Evolutionary conservation across 805 yeast species (phyloP).

Genomic region (Metschnikowia lunata): DNA sequence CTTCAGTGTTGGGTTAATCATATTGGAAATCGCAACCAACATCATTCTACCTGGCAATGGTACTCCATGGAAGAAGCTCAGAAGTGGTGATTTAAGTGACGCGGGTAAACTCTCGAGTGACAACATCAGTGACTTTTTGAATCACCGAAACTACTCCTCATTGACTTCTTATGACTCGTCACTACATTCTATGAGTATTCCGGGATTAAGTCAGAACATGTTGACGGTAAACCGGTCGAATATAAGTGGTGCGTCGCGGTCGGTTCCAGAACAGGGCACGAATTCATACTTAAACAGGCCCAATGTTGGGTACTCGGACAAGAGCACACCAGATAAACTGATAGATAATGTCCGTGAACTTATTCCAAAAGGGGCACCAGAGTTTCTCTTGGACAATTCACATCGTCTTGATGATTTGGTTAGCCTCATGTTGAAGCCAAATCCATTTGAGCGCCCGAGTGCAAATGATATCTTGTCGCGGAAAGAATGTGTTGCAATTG

Average conservation of each 20-base stretch:
- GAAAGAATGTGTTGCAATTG: constrained; percentile 74
- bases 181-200: constrained; percentile 15
- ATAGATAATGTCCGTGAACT: constrained; percentile 23
- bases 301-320: not conserved
- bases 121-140: constrained; percentile 40
- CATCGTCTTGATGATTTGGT: constrained; percentile 72
- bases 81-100: constrained; percentile 93
- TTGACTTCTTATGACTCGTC: constrained; percentile 30
- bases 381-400: constrained; percentile 58
- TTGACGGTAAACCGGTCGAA: constrained; percentile 1
- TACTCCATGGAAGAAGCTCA: constrained; percentile 88
- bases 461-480: constrained; percentile 66
- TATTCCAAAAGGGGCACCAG: constrained; percentile 85
- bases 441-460: constrained; percentile 75
- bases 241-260: constrained; percentile 7
- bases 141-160: constrained; percentile 34
- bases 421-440: constrained; percentile 84
- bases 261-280: constrained; percentile 8
- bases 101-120: constrained; percentile 76
- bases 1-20: constrained; percentile 88
- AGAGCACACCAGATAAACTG: constrained; percentile 1
- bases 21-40: constrained; percentile 94
- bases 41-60: constrained; percentile 95
- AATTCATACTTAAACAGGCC: constrained; percentile 2
- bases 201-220: constrained; percentile 10